phyloP scores from a whole-genome alignment of 1,139 yeast species.

The Lodderomyces margitis region DNA sequence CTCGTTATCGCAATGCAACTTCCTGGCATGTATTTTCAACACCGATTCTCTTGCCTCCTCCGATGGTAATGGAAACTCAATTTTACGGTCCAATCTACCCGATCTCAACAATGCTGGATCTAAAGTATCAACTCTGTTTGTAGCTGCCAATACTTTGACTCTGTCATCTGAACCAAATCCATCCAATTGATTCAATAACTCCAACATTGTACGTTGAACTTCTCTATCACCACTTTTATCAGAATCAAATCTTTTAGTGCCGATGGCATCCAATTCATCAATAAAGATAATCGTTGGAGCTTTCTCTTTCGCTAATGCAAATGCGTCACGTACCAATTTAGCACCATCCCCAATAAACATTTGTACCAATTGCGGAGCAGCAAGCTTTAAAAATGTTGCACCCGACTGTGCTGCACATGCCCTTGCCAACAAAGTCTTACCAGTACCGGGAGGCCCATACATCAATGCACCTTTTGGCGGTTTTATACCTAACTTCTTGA shows the following conservation, averaged over 20 bases:
- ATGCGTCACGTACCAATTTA: slow-evolving; percentile 94
- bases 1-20: slow-evolving; percentile 84
- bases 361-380: slow-evolving; percentile 98
- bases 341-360: slow-evolving; percentile 99
- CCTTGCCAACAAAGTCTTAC: slow-evolving; percentile 93
- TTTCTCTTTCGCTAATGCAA: slow-evolving; percentile 97
- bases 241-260: slow-evolving; percentile 96
- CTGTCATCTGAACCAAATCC: slow-evolving; percentile 98
- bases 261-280: slow-evolving; percentile 98
- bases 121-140: slow-evolving; percentile 94
- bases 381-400: slow-evolving; percentile 94
- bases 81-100: slow-evolving; percentile 96
- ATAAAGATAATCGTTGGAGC: slow-evolving; percentile 97
- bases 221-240: slow-evolving; percentile 98
- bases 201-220: slow-evolving; percentile 99
- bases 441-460: slow-evolving; percentile 99
- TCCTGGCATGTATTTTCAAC: slow-evolving; percentile 93
- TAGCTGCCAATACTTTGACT: slow-evolving; percentile 96
- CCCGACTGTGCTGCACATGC: slow-evolving; percentile 99
- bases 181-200: slow-evolving; percentile 91
- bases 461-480: slow-evolving; percentile 98
- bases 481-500: slow-evolving; percentile 86
- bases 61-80: slow-evolving; percentile 95
- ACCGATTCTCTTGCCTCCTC: slow-evolving; percentile 98
- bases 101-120: slow-evolving; percentile 97